Evolutionary conservation across 345 rosid species (phyloP).

Genomic region (Raphanus sativus): DNA sequence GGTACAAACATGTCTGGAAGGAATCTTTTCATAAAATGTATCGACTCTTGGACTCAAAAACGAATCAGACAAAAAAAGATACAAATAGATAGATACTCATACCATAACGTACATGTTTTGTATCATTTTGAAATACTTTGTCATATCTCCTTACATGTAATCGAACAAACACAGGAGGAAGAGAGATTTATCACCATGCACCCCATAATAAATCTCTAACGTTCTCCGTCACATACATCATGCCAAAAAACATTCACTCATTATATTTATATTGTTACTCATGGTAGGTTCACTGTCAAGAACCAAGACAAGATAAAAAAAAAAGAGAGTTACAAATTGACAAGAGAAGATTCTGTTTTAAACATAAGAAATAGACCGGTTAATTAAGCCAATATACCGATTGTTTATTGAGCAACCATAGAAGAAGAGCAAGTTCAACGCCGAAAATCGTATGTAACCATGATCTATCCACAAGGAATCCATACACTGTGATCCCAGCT

Average conservation of each 20-base stretch:
- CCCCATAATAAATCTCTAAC: conserved; percentile 8
- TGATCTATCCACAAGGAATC: conserved; percentile 80
- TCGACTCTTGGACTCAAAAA: neutral
- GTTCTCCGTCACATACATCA: conserved; percentile 1
- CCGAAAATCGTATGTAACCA: conserved; percentile 84
- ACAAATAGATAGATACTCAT: neutral
- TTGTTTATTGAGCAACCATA: conserved; percentile 90
- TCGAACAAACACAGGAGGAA: neutral
- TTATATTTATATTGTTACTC: conserved; percentile 7
- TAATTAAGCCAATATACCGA: conserved; percentile 47
- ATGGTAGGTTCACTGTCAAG: conserved; percentile 38
- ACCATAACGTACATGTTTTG: neutral
- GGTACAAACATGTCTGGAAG: too few species aligned
- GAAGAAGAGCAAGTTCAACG: conserved; percentile 71
- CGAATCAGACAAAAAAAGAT: neutral
- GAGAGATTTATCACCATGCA: neutral
- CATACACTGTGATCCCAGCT: conserved; percentile 86
- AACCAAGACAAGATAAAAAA: neutral
- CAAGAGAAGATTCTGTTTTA: neutral
- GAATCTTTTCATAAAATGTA: too few species aligned
- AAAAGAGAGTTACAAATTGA: conserved; percentile 14
- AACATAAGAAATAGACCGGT: neutral
- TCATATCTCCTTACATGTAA: neutral
- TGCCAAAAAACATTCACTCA: conserved; percentile 12
- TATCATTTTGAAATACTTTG: conserved; percentile 1